Conservation (phyloP, 306 rosid genomes). For the Senna tora region DNA sequence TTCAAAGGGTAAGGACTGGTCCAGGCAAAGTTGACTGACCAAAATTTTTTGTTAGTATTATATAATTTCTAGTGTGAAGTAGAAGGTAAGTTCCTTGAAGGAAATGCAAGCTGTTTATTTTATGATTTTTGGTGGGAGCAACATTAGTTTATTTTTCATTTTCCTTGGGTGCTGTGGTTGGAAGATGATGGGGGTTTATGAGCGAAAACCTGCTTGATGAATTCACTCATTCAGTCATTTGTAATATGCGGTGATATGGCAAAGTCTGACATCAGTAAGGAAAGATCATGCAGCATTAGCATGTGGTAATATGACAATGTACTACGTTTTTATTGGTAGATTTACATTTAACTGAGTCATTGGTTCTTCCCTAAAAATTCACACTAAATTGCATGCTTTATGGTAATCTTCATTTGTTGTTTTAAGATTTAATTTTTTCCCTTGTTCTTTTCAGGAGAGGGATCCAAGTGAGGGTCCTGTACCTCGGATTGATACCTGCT, state of each 20-base stretch:
- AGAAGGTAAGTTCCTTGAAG: slow-evolving; percentile 10
- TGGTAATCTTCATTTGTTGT: slow-evolving; percentile 4
- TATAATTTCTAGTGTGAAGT: neutral
- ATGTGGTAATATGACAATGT: slow-evolving; percentile 21
- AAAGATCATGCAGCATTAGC: slow-evolving; percentile 34
- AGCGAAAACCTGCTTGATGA: slow-evolving; percentile 27
- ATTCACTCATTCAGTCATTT: slow-evolving; percentile 33
- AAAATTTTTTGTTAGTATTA: neutral
- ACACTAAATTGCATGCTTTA: slow-evolving; percentile 32
- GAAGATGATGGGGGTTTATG: slow-evolving; percentile 26
- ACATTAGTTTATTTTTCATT: neutral
- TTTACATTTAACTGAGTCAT: slow-evolving; percentile 22
- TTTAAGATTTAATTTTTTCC: slow-evolving; percentile 13
- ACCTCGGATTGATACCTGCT: slow-evolving; percentile 80
- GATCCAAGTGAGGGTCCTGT: slow-evolving; percentile 77
- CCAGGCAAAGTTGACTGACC: slow-evolving; percentile 15
- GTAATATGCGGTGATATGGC: slow-evolving; percentile 14
- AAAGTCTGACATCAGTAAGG: slow-evolving; percentile 6
- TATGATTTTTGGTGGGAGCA: slow-evolving; percentile 14
- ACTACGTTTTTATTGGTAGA: slow-evolving; percentile 25
- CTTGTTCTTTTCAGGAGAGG: slow-evolving; percentile 64
- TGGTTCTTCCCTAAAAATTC: slow-evolving; percentile 3
- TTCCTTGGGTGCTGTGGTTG: neutral
- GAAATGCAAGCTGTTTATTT: slow-evolving; percentile 18
- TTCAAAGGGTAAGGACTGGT: slow-evolving; percentile 82